A percentile compares a stretch with the other conserved stretches of the same genome.
These are phyloP conservation scores for Picochlorum sp. DNA, from an alignment of 139 green algal species.

Conservation along the genomic window DNA sequence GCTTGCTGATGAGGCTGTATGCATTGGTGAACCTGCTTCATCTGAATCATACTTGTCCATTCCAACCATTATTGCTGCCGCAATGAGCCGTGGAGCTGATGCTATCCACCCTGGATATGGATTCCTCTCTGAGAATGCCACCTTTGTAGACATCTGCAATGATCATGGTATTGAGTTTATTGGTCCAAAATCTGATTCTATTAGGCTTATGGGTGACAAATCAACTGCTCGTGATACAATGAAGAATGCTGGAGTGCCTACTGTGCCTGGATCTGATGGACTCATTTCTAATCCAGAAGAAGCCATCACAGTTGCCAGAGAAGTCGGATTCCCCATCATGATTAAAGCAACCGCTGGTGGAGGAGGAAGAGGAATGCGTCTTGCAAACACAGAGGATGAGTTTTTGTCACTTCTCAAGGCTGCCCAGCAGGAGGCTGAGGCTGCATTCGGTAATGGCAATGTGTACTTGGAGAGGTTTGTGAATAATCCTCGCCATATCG, in stretches of 20 bases:
- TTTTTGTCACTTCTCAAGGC: conserved; percentile 74
- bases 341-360: conserved; percentile 94
- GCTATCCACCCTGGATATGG: conserved; percentile 94
- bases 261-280: conserved; percentile 83
- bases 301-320: conserved; percentile 46
- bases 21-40: conserved; percentile 77
- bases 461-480: conserved; percentile 93
- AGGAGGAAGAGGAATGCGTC: conserved; percentile 81
- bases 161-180: conserved; percentile 97
- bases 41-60: conserved; percentile 90
- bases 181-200: conserved; percentile 78
- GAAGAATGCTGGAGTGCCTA: conserved; percentile 87
- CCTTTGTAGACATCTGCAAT: conserved; percentile 92
- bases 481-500: conserved; percentile 88
- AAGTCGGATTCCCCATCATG: conserved; percentile 88
- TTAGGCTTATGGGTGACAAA: conserved; percentile 95
- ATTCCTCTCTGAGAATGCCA: conserved; percentile 92
- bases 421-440: conserved; percentile 81
- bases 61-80: conserved; percentile 85
- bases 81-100: conserved; percentile 71
- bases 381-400: conserved; percentile 66
- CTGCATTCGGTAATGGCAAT: conserved; percentile 89
- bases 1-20: conserved; percentile 89
- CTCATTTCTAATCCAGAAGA: conserved; percentile 67
- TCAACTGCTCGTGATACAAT: conserved; percentile 89